phyloP scores from a whole-genome alignment of 176 grass and related monocot species.

The Lolium multiflorum region DNA sequence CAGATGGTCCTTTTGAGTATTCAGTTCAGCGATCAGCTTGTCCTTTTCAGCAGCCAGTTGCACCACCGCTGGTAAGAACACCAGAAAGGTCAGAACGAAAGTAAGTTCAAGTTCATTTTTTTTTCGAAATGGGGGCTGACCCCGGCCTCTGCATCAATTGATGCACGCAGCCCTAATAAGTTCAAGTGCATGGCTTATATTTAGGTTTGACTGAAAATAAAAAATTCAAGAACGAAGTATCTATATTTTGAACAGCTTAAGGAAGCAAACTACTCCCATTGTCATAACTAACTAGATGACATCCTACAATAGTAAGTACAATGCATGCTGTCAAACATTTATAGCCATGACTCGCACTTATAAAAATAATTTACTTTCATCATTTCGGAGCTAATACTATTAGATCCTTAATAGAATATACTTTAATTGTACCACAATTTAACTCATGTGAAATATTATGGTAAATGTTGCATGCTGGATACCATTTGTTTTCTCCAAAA shows the following conservation, averaged over 20 bases:
- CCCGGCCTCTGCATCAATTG: no score
- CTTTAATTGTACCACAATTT: neutral
- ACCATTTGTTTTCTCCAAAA: neutral
- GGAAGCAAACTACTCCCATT: neutral
- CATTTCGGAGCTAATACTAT: neutral
- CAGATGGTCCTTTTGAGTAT: constrained; percentile 8
- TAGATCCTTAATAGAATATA: neutral
- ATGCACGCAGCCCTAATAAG: no score
- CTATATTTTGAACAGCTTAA: neutral
- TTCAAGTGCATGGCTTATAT: neutral
- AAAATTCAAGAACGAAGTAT: neutral
- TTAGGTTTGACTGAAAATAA: neutral
- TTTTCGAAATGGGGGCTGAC: no score
- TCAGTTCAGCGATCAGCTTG: neutral
- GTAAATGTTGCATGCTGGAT: neutral
- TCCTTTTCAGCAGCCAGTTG: neutral
- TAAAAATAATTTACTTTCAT: neutral
- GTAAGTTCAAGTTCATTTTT: no score
- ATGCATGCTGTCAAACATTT: neutral
- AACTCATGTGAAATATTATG: neutral
- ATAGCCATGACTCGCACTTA: neutral
- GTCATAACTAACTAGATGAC: neutral
- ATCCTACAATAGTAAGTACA: neutral
- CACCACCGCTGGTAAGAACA: neutral
- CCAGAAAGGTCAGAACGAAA: neutral